phyloP scores from a whole-genome alignment of 2,329 filamentous ascomycete genomes.

The Arachnomyces sp. region DNA sequence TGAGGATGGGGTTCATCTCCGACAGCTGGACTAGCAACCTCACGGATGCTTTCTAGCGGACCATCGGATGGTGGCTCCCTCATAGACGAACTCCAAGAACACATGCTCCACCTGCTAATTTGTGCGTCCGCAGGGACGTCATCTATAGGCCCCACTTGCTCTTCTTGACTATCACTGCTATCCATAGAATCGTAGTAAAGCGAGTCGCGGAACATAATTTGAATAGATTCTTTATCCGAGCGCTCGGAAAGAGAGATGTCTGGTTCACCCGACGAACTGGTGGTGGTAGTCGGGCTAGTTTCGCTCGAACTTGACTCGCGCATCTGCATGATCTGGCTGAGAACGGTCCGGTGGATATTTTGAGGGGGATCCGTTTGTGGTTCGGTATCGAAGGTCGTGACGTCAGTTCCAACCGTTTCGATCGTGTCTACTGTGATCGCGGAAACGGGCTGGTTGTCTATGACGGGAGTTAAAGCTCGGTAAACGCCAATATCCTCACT shows the following conservation, averaged over 20 bases:
- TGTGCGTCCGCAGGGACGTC: constrained; percentile 16
- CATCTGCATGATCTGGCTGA: constrained; percentile 42
- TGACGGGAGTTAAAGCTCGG: constrained; percentile 15
- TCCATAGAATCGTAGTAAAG: constrained; percentile 29
- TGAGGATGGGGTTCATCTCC: no score
- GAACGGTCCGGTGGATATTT: constrained; percentile 33
- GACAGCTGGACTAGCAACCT: no score
- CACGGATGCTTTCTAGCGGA: constrained; percentile 24
- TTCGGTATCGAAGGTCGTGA: constrained; percentile 57
- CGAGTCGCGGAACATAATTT: constrained; percentile 46
- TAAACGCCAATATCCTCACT: constrained; percentile 7
- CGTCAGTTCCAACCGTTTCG: constrained; percentile 53
- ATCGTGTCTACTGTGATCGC: constrained; percentile 44
- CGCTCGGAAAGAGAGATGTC: no score
- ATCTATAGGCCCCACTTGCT: constrained; percentile 14
- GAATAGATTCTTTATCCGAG: constrained; percentile 46
- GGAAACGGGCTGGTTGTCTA: constrained; percentile 48
- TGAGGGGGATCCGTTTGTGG: constrained; percentile 52
- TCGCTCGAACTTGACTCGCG: constrained; percentile 38
- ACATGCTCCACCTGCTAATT: constrained; percentile 35
- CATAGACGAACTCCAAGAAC: constrained; percentile 37
- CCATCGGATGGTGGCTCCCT: constrained; percentile 29
- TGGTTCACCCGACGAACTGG: no score
- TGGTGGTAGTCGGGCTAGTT: constrained; percentile 29
- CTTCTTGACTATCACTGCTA: constrained; percentile 24